phyloP scores from a whole-genome alignment of 208 protist species.

The Acanthamoeba quina region DNA sequence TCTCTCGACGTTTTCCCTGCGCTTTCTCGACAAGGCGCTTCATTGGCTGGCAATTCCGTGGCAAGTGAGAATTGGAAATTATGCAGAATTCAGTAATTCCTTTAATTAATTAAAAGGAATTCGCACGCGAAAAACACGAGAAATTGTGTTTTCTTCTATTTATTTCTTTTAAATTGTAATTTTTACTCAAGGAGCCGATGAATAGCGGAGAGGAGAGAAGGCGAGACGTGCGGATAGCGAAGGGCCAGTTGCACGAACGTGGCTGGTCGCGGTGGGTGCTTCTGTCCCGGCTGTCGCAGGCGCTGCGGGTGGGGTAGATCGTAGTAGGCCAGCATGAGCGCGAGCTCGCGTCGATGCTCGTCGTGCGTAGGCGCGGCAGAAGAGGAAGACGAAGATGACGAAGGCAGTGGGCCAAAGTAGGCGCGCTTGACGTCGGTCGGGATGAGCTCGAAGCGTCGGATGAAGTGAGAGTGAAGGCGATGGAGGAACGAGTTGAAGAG shows the following conservation, averaged over 20 bases:
- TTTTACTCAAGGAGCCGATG: not conserved
- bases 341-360: not conserved
- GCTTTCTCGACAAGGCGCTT: not conserved
- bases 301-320: not conserved
- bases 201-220: not conserved
- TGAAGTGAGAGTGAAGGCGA: not conserved
- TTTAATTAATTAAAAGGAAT: no score
- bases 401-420: not conserved
- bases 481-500: constrained; percentile 29
- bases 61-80: not conserved
- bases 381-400: not conserved
- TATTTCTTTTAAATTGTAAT: no score
- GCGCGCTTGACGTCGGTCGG: not conserved
- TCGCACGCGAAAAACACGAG: not conserved
- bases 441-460: not conserved
- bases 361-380: not conserved
- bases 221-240: constrained; percentile 9
- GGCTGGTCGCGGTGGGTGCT: not conserved
- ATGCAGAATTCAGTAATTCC: not conserved
- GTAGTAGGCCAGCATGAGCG: constrained; percentile 22
- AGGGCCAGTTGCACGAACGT: constrained; percentile 11
- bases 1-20: constrained; percentile 44
- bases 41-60: not conserved
- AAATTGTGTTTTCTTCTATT: not conserved
- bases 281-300: not conserved